A percentile compares a stretch with the other conserved stretches of the same genome.
These are phyloP conservation scores for Pyrus communis DNA, from an alignment of 306 rosid genomes.

Conservation along the genomic window DNA sequence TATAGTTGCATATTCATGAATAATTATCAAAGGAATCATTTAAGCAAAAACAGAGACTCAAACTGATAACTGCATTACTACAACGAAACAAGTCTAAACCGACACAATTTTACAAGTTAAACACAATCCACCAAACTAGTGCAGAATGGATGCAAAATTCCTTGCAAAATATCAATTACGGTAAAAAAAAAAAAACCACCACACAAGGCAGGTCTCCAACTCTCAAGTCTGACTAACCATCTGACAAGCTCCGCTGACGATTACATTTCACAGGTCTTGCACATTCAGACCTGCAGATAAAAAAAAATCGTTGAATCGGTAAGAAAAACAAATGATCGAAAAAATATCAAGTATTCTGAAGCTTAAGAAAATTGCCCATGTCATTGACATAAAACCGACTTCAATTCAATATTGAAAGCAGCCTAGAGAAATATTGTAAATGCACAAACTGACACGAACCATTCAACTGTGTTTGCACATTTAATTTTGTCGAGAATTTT, in stretches of 20 bases:
- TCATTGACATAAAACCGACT: neutral
- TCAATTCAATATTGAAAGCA: neutral
- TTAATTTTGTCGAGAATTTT: neutral
- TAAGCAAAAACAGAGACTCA: neutral
- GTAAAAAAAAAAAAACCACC: neutral
- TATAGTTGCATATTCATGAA: too few relatives aligned
- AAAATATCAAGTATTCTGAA: too few relatives aligned
- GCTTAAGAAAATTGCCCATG: neutral
- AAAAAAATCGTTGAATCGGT: neutral
- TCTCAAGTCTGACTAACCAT: neutral
- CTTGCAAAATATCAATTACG: neutral
- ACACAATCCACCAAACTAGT: neutral
- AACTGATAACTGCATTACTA: neutral
- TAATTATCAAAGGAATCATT: too few relatives aligned
- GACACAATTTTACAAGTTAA: neutral
- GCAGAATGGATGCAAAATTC: neutral
- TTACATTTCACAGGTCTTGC: slow-evolving; percentile 28
- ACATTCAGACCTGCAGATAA: slow-evolving; percentile 30
- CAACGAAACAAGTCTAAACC: neutral
- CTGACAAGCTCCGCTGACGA: neutral
- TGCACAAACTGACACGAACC: neutral
- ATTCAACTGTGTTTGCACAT: neutral
- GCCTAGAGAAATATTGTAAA: neutral
- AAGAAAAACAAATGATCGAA: neutral
- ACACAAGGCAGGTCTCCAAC: neutral